Base-by-base conservation (phyloP, 129 eudicot genomes). In the Tagetes erecta region DNA sequence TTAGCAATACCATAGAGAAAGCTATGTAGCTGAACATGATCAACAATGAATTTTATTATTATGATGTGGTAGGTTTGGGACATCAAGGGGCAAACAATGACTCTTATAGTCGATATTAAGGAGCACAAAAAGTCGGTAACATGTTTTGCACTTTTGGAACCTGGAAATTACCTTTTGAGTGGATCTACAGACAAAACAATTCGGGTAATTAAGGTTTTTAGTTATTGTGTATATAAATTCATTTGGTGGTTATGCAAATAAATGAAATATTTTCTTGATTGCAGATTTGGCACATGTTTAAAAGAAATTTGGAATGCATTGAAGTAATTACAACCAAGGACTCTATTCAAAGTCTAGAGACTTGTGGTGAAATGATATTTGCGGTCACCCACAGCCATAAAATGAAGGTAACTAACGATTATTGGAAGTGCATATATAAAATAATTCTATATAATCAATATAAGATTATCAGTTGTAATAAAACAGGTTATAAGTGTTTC, bases 111-210 rank as follows among this genome's bases (percentile, higher is more conserved):
- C 42, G 87, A 91, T 59, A 75, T 68, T 8, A 88, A 83, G 75
- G 92, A 78, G 84, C 95, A 91, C 85, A 86, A 74, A 70, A 88
- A 91, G 88, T 86, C 90, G 5, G 97, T 91, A 70, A 88, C 95
- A 67, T 91, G 92, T 64, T 84, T 88, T 65, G 81, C 97, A 11
- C 84, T 91, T 71, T 68, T 78, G 50, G 95, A 88, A 79, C 88
- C 82, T 46, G 86, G 87, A 73, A 86, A 86, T 53, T 84, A 85
- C 66, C 86, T 91, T 65, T 73, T 91, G 84, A 88, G 88, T 81
- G 97, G 95, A 36, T 91, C 97, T 70, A 68, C 88, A 13, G 95
- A 91, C 75, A 91, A 91, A 86, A 91, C 92, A 6, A 91, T 91
- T 34, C 73, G 87, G 86, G 92, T 84, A 83, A 62, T 74, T 49